Conservation (phyloP, 179 eudicot genomes). For the Vitellaria paradoxa region DNA sequence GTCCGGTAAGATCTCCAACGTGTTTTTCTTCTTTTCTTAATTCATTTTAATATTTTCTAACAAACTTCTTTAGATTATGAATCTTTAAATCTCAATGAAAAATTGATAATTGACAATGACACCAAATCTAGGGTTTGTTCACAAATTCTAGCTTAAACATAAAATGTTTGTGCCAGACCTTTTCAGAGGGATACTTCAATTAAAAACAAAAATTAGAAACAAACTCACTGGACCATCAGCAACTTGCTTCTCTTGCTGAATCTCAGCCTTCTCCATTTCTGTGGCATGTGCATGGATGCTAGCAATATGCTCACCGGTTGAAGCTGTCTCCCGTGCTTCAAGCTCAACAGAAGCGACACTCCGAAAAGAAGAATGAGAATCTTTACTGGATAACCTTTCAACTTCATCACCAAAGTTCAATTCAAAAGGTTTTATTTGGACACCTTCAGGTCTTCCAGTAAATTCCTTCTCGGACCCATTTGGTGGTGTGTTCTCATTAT, state of each 20-base stretch:
- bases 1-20: too few relatives aligned
- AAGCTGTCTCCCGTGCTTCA: slow-evolving; percentile 30
- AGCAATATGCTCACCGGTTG: slow-evolving; percentile 33
- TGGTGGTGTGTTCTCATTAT: slow-evolving; percentile 52
- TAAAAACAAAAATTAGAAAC: background rate
- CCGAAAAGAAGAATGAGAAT: slow-evolving; percentile 39
- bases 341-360: slow-evolving; percentile 36
- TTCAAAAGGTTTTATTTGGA: slow-evolving; percentile 39
- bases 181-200: background rate
- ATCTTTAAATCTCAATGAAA: background rate
- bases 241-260: slow-evolving; percentile 54
- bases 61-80: background rate
- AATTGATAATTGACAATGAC: background rate
- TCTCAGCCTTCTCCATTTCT: slow-evolving; percentile 40
- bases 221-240: slow-evolving; percentile 48
- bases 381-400: slow-evolving; percentile 43
- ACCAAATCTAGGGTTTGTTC: background rate
- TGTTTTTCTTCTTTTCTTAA: background rate
- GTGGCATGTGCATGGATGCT: slow-evolving; percentile 31
- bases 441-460: slow-evolving; percentile 47
- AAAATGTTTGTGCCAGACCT: background rate
- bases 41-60: background rate
- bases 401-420: slow-evolving; percentile 41
- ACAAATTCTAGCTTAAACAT: background rate
- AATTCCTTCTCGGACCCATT: slow-evolving; percentile 48